Percentiles rank a stretch among this genome's conserved stretches.
Evolutionary conservation across 257 asterid species (phyloP).

Genomic region (Paraleonurus japonicus): DNA sequence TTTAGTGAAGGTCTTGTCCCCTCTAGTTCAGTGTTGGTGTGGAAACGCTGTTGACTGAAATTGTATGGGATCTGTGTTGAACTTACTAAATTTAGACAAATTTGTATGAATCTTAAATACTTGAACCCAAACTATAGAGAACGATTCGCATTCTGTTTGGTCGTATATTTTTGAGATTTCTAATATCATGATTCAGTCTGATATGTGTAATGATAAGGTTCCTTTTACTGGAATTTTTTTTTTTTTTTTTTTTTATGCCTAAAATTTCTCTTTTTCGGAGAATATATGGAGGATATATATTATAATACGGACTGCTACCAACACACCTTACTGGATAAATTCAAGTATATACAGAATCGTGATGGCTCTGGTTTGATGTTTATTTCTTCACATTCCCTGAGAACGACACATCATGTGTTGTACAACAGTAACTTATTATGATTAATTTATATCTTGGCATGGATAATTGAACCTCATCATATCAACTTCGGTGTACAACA

Average conservation of each 20-base stretch:
- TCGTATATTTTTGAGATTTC: neutral
- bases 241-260: neutral
- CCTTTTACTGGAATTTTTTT: too few relatives aligned
- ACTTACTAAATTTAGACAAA: neutral
- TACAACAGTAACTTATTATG: neutral
- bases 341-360: neutral
- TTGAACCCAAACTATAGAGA: neutral
- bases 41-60: slow-evolving; percentile 15
- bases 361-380: neutral
- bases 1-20: neutral
- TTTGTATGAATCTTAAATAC: neutral
- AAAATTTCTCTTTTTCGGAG: neutral
- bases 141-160: too few relatives aligned
- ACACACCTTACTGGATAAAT: too few relatives aligned
- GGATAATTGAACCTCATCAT: slow-evolving; percentile 3
- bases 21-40: neutral
- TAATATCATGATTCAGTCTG: neutral
- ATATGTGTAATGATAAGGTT: neutral
- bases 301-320: too few relatives aligned
- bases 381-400: too few relatives aligned
- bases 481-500: neutral
- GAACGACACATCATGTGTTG: too few relatives aligned
- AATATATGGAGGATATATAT: neutral
- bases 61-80: slow-evolving; percentile 19
- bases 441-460: neutral